Evolutionary conservation across 1,284 basidiomycete genomes (phyloP), one percentile per base, ranked within the genome.

Genomic region (Austroboletus novae-zelandiae): DNA sequence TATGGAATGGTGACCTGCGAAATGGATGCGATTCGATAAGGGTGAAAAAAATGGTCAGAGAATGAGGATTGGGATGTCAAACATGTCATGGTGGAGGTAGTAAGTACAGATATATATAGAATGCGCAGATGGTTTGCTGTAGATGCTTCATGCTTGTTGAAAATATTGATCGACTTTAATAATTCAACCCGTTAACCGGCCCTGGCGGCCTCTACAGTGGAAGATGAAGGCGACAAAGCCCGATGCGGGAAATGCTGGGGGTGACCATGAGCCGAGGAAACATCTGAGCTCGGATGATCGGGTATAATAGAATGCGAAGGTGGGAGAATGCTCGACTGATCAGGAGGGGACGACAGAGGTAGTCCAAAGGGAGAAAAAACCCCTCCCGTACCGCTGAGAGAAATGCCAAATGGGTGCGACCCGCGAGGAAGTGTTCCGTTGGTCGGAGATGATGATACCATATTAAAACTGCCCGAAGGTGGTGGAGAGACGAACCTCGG

Each of bases 281-380:
- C 68, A 61, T 79, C 74, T 71, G 76, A 69, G 51, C 61, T 65
- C 55, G 66, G 58, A 56, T 78, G 77, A 66, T 83, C 81, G 80
- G 83, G 80, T 83, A 84, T 85, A 69, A 72, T 73, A 61, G 76
- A 70, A 71, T 78, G 78, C 50, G 70, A 64, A 43, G 69, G 56
- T 48, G 64, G 70, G 43, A 71, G 69, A 73, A 73, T 48, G 68
- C 55, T 48, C 36, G 67, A 56, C 53, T 61, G 70, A 46, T 60
- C 60, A 42, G 59, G 62, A 57, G 63, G 67, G 40, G 66, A 69
- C 31, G 74, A 70, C 40, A 74, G 56, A 45, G 78, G 72, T 43
- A 80, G 67, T 64, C 80, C 81, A 62, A 86, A 86, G 39, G 85
- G 83, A 57, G 83, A 83, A 68, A 86, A 86, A 13, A 58, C 50